Evolutionary conservation across 495 filamentous ascomycete genomes (phyloP).

Genomic region (Podospora anserina): DNA sequence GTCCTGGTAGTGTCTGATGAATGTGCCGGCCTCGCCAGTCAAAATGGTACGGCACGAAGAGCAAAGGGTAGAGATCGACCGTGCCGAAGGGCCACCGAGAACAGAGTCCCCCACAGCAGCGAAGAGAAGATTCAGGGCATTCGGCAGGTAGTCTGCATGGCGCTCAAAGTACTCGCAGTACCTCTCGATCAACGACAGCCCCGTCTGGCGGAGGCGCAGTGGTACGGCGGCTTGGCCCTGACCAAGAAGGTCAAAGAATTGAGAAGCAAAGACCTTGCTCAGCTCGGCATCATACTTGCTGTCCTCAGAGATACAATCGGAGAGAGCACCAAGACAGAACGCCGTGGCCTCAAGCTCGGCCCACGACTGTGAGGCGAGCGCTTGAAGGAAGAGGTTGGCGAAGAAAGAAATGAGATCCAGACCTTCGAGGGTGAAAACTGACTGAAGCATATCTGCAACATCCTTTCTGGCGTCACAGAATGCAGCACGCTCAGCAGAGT

Average conservation of each 20-base stretch:
- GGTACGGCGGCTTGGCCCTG: constrained; percentile 52
- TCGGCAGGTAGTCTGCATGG: constrained; percentile 65
- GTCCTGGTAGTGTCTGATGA: constrained; percentile 71
- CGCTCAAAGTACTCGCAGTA: constrained; percentile 82
- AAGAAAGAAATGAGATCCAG: constrained; percentile 66
- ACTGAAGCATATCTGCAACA: constrained; percentile 74
- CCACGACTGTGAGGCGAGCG: constrained; percentile 63
- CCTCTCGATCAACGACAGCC: constrained; percentile 70
- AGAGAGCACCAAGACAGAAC: constrained; percentile 73
- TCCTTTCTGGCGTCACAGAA: constrained; percentile 80
- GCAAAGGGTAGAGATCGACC: constrained; percentile 75
- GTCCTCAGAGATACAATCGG: constrained; percentile 71
- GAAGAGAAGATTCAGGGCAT: constrained; percentile 80
- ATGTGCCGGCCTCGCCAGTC: constrained; percentile 65
- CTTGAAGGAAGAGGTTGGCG: constrained; percentile 57
- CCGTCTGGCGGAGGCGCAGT: constrained; percentile 68
- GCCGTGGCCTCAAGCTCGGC: constrained; percentile 73
- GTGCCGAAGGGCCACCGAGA: constrained; percentile 69
- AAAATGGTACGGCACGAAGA: constrained; percentile 72
- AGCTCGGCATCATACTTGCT: constrained; percentile 63
- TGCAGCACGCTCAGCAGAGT: constrained; percentile 63
- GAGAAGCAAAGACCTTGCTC: constrained; percentile 63
- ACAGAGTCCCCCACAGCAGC: constrained; percentile 62
- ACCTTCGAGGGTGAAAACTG: constrained; percentile 69
- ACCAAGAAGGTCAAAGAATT: constrained; percentile 58